These are phyloP conservation scores for Trichoderma sp. DNA, from an alignment of 2,329 filamentous ascomycete genomes.

Conservation along the genomic window DNA sequence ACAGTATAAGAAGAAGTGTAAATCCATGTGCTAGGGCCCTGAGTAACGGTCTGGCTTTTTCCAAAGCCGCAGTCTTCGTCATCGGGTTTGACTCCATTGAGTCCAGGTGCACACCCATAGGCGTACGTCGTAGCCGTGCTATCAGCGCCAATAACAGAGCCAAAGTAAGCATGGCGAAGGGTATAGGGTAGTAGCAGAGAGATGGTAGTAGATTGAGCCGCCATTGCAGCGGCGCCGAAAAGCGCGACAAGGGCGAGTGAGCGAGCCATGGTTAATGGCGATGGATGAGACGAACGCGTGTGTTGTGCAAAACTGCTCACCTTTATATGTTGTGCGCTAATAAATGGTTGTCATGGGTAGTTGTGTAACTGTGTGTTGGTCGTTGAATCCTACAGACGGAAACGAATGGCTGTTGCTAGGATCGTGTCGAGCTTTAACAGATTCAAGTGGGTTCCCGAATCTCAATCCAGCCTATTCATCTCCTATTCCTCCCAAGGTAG, in stretches of 20 bases:
- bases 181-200: conserved; percentile 30
- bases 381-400: no score
- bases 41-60: conserved; percentile 26
- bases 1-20: not conserved
- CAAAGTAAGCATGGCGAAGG: conserved; percentile 25
- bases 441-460: no score
- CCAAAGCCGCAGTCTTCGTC: not conserved
- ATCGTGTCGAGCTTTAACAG: no score
- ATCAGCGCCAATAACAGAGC: conserved; percentile 7
- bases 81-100: not conserved
- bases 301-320: not conserved
- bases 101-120: conserved; percentile 28
- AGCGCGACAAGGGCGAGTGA: conserved; percentile 29
- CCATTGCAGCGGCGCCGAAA: conserved; percentile 24
- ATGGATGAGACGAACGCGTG: not conserved
- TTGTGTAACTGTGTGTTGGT: not conserved
- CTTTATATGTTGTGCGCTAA: no score
- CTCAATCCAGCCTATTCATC: not conserved
- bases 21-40: conserved; percentile 30
- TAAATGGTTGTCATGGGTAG: no score
- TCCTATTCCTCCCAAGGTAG: not conserved
- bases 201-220: conserved; percentile 31
- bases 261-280: conserved; percentile 17
- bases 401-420: no score
- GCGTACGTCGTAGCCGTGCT: conserved; percentile 32